Base-by-base conservation (phyloP, 768 basidiomycete genomes). In the Auricularia cornea region DNA sequence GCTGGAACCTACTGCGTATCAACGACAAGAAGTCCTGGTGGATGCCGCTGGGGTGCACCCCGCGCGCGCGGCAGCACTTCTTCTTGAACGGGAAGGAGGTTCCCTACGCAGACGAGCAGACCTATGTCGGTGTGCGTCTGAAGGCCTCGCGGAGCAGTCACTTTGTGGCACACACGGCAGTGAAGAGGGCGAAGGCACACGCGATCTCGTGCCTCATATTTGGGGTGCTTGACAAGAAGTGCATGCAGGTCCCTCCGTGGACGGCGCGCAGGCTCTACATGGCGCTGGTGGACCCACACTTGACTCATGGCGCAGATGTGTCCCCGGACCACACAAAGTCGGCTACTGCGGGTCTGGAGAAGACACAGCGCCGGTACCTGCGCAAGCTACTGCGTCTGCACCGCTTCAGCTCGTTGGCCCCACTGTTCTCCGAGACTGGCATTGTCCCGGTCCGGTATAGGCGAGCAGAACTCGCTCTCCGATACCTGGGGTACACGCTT, bases 361-460 rank as follows among this genome's bases (percentile, higher is more conserved):
- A 41, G 65, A 41, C 72, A 2, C 73, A 72, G 54, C 33, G 57
- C 18, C 44, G 33, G 18, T 72, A 68, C 59, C 44, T 72, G 6
- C 67, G 71, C 11, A 67, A 68, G 3, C 35, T 69, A 5, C 70
- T 74, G 11, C 67, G 68, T 30, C 31, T 73, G 14, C 63, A 66
- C n/a, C 3, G n/a, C 10, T 61, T 61, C 4, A 67, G 69, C 4
- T 56, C 57, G 3, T 33, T 68, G 16, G 67, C 66, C 1, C 51
- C 65, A 2, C 67, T 74, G 14, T 69, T 67, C 62, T 66, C 71
- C 3, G 70, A 72, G 62, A 74, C 73, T 5, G 70, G 70, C 8
- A 41, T 72, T 3, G 52, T 60, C 23, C 73, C 73, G 2, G 52
- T 74, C 5, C 63, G 59, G 2, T 67, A 68, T 48, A 63, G 69